Base-by-base conservation (phyloP, 2,329 filamentous ascomycete species). In the Scolecobasidium constrictum region DNA sequence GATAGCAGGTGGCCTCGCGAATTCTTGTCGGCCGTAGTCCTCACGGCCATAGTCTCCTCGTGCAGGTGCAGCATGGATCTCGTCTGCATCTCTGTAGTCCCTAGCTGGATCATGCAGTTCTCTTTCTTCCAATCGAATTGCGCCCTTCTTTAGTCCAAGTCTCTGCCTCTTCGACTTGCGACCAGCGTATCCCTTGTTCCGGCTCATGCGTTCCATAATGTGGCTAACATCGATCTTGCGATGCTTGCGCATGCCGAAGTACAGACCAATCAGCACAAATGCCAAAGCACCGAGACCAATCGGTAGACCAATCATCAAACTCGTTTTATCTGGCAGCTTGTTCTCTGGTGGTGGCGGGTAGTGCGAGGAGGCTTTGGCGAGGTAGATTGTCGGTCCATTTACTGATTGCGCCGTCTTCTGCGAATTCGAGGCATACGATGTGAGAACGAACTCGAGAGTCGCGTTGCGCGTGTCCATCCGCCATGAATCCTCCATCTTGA, bases 241-340 rank as follows among this genome's bases (percentile, higher is more conserved):
- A 18, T 59, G 58, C 41, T 62, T 57, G 11, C 60, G 52, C 62
- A 67, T 67, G 11, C 64, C 59, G 44, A 64, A 58, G 31, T 51
- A 64, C 15, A 66, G 47, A 3, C 58, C 61, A n/a, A 55, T 45
- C 12, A 62, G 49, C 23, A 67, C 56, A 13, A 61, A 23, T 13
- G 61, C 39, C 15, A 66, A 49, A 38, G 61, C 55, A 16, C 53
- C 56, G 6, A 68, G 49, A 12, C 53, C 55, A 17, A 67, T 52
- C 1, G 66, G 66, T 5, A 69, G 49, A 13, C 65, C 66, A 39
- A 67, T 58, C 38, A 55, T 51, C n/a, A 68, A 51, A 6, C 58
- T 63, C 3, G 58, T 38, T 35, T 59, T 62, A 33, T 54, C 58
- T 31, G 50, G 51, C 17, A 51, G 51, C 9, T 49, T 48, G 11